These are phyloP conservation scores for Emericellopsis terricola DNA, from an alignment of 495 filamentous ascomycete genomes.

Conservation along the genomic window DNA sequence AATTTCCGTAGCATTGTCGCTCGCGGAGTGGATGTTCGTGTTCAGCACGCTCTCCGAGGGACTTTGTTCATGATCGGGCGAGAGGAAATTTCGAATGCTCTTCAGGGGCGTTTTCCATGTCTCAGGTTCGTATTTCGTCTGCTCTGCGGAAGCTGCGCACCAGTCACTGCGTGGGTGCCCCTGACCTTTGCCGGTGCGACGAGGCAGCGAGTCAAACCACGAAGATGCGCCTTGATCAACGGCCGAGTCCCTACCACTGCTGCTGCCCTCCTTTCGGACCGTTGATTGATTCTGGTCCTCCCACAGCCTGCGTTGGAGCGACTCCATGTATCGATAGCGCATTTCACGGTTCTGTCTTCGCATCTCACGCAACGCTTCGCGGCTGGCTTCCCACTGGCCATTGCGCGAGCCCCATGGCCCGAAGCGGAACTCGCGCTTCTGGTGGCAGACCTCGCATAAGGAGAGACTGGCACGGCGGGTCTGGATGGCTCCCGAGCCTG, in stretches of 20 bases:
- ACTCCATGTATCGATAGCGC: conserved; percentile 23
- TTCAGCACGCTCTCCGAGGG: background rate
- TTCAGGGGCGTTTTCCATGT: conserved; percentile 1
- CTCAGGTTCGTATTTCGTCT: too few relatives aligned
- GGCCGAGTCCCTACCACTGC: too few relatives aligned
- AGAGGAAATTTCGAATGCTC: conserved; percentile 3
- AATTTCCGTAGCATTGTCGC: conserved; percentile 15
- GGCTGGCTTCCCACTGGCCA: too few relatives aligned
- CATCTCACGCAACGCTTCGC: conserved; percentile 16
- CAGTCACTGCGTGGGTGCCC: too few relatives aligned
- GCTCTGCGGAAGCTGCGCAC: background rate
- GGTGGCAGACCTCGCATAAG: conserved; percentile 11
- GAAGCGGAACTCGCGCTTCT: conserved; percentile 27
- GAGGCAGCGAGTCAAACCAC: too few relatives aligned
- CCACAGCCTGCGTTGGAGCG: conserved; percentile 12
- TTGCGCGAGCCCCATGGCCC: conserved; percentile 23
- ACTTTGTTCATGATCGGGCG: background rate
- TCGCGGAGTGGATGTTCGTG: background rate
- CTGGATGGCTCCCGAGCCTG: background rate
- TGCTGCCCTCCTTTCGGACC: too few relatives aligned
- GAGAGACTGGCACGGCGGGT: background rate
- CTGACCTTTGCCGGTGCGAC: too few relatives aligned
- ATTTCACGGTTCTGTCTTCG: conserved; percentile 17
- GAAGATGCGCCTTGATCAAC: too few relatives aligned
- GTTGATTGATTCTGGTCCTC: too few relatives aligned